Evolutionary conservation across 2,329 filamentous ascomycete species (phyloP).

Genomic region (Penicillium brevicompactum): DNA sequence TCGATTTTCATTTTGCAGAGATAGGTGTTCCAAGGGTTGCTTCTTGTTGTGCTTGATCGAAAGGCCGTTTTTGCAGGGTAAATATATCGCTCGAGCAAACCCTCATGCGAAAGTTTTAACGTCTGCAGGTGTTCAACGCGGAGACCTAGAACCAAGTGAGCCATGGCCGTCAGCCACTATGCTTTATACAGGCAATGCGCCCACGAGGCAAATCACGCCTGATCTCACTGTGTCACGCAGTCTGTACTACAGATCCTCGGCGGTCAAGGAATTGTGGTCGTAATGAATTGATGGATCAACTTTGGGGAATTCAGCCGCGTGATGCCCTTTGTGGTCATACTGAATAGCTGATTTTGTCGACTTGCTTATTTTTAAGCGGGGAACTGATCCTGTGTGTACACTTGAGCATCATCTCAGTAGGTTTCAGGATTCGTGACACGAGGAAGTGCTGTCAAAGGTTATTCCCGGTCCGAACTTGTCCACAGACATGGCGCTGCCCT

Average conservation of each 20-base stretch:
- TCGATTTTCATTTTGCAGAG: background rate
- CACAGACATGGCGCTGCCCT: slow-evolving; percentile 1
- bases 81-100: background rate
- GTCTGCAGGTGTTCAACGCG: background rate
- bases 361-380: background rate
- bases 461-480: slow-evolving; percentile 1
- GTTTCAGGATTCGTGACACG: slow-evolving; percentile 10
- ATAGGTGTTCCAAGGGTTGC: background rate
- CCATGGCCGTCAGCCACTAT: slow-evolving; percentile 1
- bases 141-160: background rate
- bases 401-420: background rate
- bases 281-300: slow-evolving; percentile 8
- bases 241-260: slow-evolving; percentile 19
- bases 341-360: slow-evolving; percentile 4
- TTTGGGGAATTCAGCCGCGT: slow-evolving; percentile 12
- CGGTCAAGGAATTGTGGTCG: slow-evolving; percentile 11
- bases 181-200: slow-evolving; percentile 12
- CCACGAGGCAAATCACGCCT: slow-evolving; percentile 11
- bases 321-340: slow-evolving; percentile 2
- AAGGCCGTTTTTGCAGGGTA: background rate
- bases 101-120: background rate
- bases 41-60: background rate
- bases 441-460: slow-evolving; percentile 6
- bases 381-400: background rate
- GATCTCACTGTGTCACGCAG: slow-evolving; percentile 28